Evolutionary conservation across 495 filamentous ascomycete species (phyloP).

Genomic region (Amniculicola lignicola): DNA sequence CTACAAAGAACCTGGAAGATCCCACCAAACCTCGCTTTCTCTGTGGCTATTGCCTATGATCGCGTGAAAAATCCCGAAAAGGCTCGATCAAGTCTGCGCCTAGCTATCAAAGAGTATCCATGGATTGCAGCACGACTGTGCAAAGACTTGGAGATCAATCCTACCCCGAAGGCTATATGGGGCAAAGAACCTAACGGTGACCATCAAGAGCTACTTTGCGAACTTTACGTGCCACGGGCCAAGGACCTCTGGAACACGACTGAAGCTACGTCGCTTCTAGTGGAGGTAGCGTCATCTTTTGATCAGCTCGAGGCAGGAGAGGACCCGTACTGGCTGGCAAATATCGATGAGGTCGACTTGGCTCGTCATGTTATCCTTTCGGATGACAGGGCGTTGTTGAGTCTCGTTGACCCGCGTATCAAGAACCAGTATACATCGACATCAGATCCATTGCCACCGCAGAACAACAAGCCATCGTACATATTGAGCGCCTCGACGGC

Average conservation of each 20-base stretch:
- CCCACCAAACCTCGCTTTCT: constrained; percentile 25
- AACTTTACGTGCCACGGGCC: constrained; percentile 73
- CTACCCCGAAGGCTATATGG: constrained; percentile 75
- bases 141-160: constrained; percentile 68
- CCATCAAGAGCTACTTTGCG: constrained; percentile 68
- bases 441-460: constrained; percentile 69
- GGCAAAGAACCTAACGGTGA: constrained; percentile 64
- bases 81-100: constrained; percentile 59
- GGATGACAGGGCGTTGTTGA: constrained; percentile 64
- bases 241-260: constrained; percentile 91
- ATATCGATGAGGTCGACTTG: constrained; percentile 46
- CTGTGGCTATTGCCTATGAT: constrained; percentile 55
- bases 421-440: constrained; percentile 55
- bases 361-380: constrained; percentile 78
- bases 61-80: constrained; percentile 65
- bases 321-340: constrained; percentile 48
- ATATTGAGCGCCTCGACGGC: not conserved
- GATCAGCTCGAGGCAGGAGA: constrained; percentile 35
- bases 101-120: constrained; percentile 68
- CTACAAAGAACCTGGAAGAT: constrained; percentile 49
- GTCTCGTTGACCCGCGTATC: constrained; percentile 53
- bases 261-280: constrained; percentile 64
- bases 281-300: constrained; percentile 60
- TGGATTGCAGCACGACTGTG: constrained; percentile 80
- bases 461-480: constrained; percentile 43